Evolutionary conservation across 176 grass and related monocot genomes (phyloP).

Genomic region (Urochloa ruziziensis): DNA sequence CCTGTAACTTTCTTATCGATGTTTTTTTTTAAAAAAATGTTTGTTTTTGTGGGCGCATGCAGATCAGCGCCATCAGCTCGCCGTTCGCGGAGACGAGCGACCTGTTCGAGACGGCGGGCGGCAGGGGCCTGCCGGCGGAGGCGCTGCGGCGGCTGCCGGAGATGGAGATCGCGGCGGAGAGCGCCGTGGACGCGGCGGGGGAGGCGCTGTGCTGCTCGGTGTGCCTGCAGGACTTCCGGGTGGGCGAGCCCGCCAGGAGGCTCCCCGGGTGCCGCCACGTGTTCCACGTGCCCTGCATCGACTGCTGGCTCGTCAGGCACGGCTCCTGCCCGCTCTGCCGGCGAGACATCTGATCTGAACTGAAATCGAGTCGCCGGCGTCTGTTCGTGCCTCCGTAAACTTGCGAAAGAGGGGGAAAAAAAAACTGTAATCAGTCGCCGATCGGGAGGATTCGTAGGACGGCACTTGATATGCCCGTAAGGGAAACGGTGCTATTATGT

Average conservation of each 20-base stretch:
- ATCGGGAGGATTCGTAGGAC: not conserved
- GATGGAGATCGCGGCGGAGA: slow-evolving; percentile 41
- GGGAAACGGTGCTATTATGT: not conserved
- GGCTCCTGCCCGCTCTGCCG: slow-evolving; percentile 86
- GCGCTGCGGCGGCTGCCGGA: slow-evolving; percentile 53
- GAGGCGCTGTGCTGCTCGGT: slow-evolving; percentile 78
- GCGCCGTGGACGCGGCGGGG: slow-evolving; percentile 47
- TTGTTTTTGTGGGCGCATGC: not conserved
- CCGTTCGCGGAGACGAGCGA: slow-evolving; percentile 68
- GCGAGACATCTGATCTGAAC: slow-evolving; percentile 34
- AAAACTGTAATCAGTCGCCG: not conserved
- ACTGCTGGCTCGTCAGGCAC: slow-evolving; percentile 78
- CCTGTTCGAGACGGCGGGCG: slow-evolving; percentile 64
- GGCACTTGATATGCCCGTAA: slow-evolving; percentile 2
- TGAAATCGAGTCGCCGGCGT: not conserved
- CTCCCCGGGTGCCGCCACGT: slow-evolving; percentile 62
- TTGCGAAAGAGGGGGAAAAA: no score
- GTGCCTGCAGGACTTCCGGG: slow-evolving; percentile 79
- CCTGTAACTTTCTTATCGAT: not conserved
- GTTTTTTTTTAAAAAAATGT: not conserved
- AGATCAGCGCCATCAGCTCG: slow-evolving; percentile 85
- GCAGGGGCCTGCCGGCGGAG: slow-evolving; percentile 43
- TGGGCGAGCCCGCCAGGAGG: slow-evolving; percentile 54
- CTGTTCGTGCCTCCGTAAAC: no score
- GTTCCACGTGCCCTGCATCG: slow-evolving; percentile 77